These are phyloP conservation scores for Pseudogymnoascus pannorum DNA, from an alignment of 2,329 filamentous ascomycete genomes.

Conservation along the genomic window DNA sequence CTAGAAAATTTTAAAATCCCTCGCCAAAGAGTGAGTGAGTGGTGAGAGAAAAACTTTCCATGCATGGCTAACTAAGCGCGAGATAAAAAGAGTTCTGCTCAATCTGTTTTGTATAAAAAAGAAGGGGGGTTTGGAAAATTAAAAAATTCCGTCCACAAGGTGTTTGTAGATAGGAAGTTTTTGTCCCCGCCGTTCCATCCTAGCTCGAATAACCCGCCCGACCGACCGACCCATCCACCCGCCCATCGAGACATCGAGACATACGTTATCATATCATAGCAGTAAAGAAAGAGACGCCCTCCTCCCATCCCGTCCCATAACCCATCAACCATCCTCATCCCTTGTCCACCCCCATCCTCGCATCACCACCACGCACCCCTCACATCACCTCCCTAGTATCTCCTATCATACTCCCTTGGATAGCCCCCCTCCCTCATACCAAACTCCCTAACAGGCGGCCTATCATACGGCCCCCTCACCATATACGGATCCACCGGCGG, in stretches of 20 bases:
- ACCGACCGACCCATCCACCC: neutral
- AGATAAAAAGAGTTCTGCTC: neutral
- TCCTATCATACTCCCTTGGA: neutral
- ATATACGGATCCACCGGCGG: conserved; percentile 49
- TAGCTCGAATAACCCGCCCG: neutral
- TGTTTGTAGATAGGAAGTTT: neutral
- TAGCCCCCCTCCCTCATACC: neutral
- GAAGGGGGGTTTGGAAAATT: neutral
- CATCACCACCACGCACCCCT: no score
- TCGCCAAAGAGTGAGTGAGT: no score
- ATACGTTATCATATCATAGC: neutral
- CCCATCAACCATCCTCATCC: no score
- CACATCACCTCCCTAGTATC: neutral
- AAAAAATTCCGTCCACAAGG: neutral
- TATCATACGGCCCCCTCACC: conserved; percentile 47
- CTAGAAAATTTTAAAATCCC: no score
- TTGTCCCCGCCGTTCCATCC: neutral
- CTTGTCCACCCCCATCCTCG: no score
- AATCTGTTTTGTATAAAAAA: neutral
- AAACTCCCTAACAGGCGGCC: conserved; percentile 27
- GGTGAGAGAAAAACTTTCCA: no score
- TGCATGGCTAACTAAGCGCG: neutral
- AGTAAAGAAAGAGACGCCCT: neutral
- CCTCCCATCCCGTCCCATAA: no score
- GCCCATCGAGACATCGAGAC: neutral